Percentiles rank a stretch among this genome's conserved stretches.
phyloP scores from a whole-genome alignment of 345 rosid species.

The Lumnitzera racemosa region DNA sequence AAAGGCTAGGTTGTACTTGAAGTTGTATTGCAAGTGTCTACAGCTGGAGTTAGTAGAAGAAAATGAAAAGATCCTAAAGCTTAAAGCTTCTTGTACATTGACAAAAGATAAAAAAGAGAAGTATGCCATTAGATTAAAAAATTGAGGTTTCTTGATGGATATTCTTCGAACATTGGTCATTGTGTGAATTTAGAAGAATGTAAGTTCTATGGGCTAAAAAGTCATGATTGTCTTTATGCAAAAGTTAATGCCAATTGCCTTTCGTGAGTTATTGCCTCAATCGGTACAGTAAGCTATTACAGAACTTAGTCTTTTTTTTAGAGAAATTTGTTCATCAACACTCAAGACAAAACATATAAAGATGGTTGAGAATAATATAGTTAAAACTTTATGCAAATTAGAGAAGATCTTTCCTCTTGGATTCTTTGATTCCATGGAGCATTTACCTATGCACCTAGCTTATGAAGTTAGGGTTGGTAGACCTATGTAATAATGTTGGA shows the following conservation, averaged over 20 bases:
- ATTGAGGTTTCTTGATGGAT: slow-evolving; percentile 5
- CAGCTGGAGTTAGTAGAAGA: not conserved
- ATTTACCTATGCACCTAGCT: too few species aligned
- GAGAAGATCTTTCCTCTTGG: too few species aligned
- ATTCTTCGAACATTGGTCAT: slow-evolving; percentile 2
- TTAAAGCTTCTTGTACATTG: slow-evolving; percentile 1
- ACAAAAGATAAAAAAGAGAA: not conserved
- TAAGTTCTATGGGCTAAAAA: not conserved
- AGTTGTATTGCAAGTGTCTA: not conserved
- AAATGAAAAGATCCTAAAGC: not conserved
- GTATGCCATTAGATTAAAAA: not conserved
- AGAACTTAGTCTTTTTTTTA: not conserved
- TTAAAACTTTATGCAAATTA: too few species aligned
- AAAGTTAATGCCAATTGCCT: not conserved
- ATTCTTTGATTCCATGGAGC: too few species aligned
- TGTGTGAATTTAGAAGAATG: slow-evolving; percentile 1
- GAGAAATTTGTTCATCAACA: not conserved
- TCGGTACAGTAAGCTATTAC: not conserved
- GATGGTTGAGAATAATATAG: too few species aligned
- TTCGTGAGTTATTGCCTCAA: not conserved
- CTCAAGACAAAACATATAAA: too few species aligned
- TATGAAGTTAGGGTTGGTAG: too few species aligned
- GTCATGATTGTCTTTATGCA: slow-evolving; percentile 9
- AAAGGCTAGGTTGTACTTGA: not conserved
- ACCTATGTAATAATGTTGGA: too few species aligned